phyloP scores from a whole-genome alignment of 1,284 basidiomycete genomes.

The Cutaneotrichosporon arboriforme region DNA sequence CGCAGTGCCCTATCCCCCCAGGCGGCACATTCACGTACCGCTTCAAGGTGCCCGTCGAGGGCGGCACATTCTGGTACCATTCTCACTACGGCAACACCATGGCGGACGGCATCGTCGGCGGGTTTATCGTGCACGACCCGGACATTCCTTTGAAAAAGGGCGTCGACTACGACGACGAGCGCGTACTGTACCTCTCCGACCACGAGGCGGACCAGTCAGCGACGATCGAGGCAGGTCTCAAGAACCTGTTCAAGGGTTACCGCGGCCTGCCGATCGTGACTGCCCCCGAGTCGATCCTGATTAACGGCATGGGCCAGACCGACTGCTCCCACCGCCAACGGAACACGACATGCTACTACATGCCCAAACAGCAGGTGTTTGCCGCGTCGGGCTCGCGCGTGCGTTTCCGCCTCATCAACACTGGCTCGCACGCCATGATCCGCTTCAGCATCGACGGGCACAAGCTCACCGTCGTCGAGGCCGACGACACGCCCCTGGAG shows the following conservation, averaged over 20 bases:
- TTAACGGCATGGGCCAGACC: conserved; percentile 26
- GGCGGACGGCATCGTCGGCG: conserved; percentile 31
- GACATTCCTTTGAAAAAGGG: conserved; percentile 22
- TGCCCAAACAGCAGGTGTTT: neutral
- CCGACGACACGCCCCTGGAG: conserved; percentile 25
- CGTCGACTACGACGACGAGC: conserved; percentile 31
- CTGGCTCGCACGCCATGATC: conserved; percentile 11
- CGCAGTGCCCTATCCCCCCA: conserved; percentile 54
- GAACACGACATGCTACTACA: neutral
- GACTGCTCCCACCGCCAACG: neutral
- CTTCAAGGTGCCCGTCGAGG: conserved; percentile 14
- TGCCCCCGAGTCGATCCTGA: conserved; percentile 21
- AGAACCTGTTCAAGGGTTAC: neutral
- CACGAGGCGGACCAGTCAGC: conserved; percentile 27
- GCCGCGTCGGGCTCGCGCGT: conserved; percentile 7
- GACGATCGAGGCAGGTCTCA: conserved; percentile 15
- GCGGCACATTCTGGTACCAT: conserved; percentile 36
- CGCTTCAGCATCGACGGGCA: conserved; percentile 30
- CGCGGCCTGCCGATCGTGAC: neutral
- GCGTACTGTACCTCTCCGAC: conserved; percentile 24
- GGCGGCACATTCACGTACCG: conserved; percentile 53
- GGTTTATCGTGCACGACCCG: conserved; percentile 27
- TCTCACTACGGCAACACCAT: conserved; percentile 33
- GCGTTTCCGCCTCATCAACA: conserved; percentile 26
- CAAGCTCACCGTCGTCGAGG: conserved; percentile 27